A percentile compares a stretch with the other conserved stretches of the same genome.
Conservation (phyloP, 345 rosid species). For the Brassica nigra region DNA sequence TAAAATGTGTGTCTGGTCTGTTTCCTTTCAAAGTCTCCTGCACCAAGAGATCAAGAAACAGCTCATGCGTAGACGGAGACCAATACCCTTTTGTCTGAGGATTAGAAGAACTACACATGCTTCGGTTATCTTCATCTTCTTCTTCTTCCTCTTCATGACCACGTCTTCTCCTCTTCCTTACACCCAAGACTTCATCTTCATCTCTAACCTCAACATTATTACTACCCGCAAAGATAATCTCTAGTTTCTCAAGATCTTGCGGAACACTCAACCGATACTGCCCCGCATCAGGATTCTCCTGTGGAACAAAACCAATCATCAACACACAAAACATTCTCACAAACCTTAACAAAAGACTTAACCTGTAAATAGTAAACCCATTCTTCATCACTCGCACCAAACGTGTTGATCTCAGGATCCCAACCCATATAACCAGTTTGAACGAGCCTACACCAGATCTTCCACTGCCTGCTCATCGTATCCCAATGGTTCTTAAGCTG, state of each 20-base stretch:
- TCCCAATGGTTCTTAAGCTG: conserved; percentile 65
- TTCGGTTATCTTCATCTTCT: conserved; percentile 31
- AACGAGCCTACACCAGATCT: conserved; percentile 49
- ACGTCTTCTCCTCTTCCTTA: conserved; percentile 31
- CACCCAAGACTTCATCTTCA: neutral
- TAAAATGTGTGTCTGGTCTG: conserved; percentile 49
- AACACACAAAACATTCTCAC: neutral
- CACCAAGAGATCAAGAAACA: conserved; percentile 49
- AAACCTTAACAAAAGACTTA: neutral
- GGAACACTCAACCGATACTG: conserved; percentile 52
- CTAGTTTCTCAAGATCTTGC: conserved; percentile 44
- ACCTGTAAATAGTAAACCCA: conserved; percentile 50
- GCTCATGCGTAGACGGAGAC: conserved; percentile 52
- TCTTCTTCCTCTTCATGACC: conserved; percentile 11
- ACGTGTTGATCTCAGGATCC: conserved; percentile 46
- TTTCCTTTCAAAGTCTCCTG: conserved; percentile 53
- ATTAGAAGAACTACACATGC: conserved; percentile 37
- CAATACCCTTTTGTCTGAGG: conserved; percentile 47
- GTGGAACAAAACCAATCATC: conserved; percentile 7
- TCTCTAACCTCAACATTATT: conserved; percentile 30
- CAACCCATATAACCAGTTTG: conserved; percentile 45
- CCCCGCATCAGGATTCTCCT: conserved; percentile 55
- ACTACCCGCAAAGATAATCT: conserved; percentile 43
- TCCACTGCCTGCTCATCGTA: conserved; percentile 55
- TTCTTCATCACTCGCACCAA: conserved; percentile 51